Conservation (phyloP, 257 asterid species). For the Rehmannia glutinosa region DNA sequence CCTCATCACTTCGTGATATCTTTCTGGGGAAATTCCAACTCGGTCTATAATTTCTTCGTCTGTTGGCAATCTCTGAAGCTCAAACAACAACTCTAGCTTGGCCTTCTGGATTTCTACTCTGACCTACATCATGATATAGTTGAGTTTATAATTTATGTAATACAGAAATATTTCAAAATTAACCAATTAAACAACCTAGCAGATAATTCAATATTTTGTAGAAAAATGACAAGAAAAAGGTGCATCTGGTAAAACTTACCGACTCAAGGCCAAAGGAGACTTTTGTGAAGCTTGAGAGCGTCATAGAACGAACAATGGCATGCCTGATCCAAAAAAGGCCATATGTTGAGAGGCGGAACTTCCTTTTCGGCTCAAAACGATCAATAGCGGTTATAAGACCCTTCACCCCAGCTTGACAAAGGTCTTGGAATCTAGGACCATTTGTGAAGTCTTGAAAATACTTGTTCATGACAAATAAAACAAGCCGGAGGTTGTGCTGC, state of each 20-base stretch:
- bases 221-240: neutral
- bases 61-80: conserved; percentile 54
- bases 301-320: conserved; percentile 82
- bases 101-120: conserved; percentile 61
- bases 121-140: conserved; percentile 37
- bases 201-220: neutral
- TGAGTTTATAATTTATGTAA: neutral
- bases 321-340: conserved; percentile 96
- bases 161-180: neutral
- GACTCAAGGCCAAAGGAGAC: conserved; percentile 94
- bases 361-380: conserved; percentile 84
- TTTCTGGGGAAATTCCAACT: conserved; percentile 56
- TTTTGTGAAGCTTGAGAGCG: conserved; percentile 87
- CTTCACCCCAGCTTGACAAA: conserved; percentile 83
- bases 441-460: conserved; percentile 77
- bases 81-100: conserved; percentile 47
- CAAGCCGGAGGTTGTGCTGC: conserved; percentile 95
- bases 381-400: conserved; percentile 91
- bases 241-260: conserved; percentile 54
- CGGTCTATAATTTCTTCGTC: conserved; percentile 49
- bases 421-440: conserved; percentile 82
- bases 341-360: conserved; percentile 51
- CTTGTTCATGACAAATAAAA: conserved; percentile 87
- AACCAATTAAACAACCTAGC: neutral
- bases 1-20: conserved; percentile 63